A percentile compares a stretch with the other conserved stretches of the same genome.
Evolutionary conservation across 1,284 basidiomycete genomes (phyloP).

Genomic region (Sanghuangporus sanghuang): DNA sequence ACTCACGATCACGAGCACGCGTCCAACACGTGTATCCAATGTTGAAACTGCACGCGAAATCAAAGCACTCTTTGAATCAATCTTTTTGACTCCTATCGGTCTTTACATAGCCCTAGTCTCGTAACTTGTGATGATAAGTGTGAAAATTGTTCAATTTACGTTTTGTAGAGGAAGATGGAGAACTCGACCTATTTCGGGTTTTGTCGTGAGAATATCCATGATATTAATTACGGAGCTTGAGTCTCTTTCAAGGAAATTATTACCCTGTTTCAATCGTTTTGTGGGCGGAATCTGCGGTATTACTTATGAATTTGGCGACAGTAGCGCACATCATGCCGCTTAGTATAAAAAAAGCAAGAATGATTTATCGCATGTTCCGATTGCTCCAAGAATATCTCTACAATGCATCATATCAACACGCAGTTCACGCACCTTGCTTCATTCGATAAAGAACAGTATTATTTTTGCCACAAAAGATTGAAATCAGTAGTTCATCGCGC

Average conservation of each 20-base stretch:
- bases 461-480: neutral
- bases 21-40: neutral
- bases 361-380: neutral
- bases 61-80: neutral
- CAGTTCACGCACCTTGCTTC: neutral
- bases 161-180: neutral
- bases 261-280: neutral
- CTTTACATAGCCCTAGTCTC: neutral
- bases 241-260: neutral
- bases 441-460: neutral
- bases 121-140: neutral
- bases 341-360: no score
- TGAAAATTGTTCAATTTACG: neutral
- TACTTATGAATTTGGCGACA: neutral
- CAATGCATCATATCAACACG: neutral
- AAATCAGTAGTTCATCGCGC: constrained; percentile 65
- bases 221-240: neutral
- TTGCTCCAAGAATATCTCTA: neutral
- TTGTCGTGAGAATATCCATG: neutral
- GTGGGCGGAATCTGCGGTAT: neutral
- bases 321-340: no score
- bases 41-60: neutral
- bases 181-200: neutral
- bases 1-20: constrained; percentile 4
- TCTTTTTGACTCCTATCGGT: neutral